phyloP scores from a whole-genome alignment of 345 rosid species.

The Camelina hispida region DNA sequence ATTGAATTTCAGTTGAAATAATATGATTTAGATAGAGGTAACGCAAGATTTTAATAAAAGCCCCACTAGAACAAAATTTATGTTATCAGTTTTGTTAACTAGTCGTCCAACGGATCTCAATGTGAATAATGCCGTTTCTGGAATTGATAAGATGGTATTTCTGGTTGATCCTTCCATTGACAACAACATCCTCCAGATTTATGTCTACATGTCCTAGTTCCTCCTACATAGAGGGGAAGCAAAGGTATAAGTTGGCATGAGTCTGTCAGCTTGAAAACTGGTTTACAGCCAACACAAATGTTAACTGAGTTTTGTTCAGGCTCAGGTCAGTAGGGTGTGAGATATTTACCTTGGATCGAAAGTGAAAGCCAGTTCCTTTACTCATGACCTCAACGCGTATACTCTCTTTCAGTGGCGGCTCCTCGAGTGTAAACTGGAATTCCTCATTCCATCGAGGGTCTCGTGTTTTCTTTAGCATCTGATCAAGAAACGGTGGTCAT shows the following conservation, averaged over 20 bases:
- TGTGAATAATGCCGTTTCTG: constrained; percentile 69
- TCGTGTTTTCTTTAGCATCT: constrained; percentile 63
- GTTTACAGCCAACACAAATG: neutral
- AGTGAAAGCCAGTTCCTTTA: constrained; percentile 58
- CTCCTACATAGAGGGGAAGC: constrained; percentile 53
- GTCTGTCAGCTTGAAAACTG: neutral
- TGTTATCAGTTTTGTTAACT: constrained; percentile 35
- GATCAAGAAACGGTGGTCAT: constrained; percentile 14
- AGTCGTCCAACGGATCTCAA: constrained; percentile 75
- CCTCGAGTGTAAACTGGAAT: constrained; percentile 66
- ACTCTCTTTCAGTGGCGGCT: constrained; percentile 66
- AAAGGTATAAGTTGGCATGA: constrained; percentile 4
- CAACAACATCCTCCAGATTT: constrained; percentile 72
- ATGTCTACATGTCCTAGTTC: constrained; percentile 73
- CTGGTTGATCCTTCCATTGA: constrained; percentile 78
- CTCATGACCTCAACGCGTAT: constrained; percentile 65
- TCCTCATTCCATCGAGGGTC: constrained; percentile 78
- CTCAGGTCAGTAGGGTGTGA: neutral
- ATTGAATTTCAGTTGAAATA: neutral
- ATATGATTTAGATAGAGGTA: neutral
- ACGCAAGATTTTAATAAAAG: neutral
- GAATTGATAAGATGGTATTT: constrained; percentile 81
- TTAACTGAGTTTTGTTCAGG: neutral
- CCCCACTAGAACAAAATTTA: neutral
- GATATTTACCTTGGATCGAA: constrained; percentile 62